Base-by-base conservation (phyloP, 495 filamentous ascomycete species). In the Neurospora tetrasperma region DNA sequence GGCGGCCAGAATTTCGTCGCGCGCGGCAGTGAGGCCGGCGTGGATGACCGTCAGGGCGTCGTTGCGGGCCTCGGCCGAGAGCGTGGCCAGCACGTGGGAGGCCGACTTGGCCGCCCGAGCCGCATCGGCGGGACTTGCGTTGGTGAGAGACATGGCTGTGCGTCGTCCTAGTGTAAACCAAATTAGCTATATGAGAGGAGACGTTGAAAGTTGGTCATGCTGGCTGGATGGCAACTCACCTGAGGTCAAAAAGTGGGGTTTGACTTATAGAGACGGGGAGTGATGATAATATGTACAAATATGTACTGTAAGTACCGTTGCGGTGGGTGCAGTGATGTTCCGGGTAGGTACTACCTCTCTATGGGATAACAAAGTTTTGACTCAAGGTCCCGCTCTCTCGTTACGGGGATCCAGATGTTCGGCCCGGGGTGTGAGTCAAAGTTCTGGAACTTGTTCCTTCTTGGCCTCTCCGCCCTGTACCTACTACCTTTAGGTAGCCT, bases 21-120 rank as follows among this genome's bases (percentile, higher is more conserved):
- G 90, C 42, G 92, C 89, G 14, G 83, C 82, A 10, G 85, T 79
- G 40, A 99, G 86, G 5, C 90, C 92, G 69, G 85, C 77, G 81
- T 98, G 90, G 72, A 99, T 91, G 5, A 89, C 89, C 31, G 90
- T 94, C 72, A 99, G 82, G 23, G 96, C 96, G 69, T 91, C 88
- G 83, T 97, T 96, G 73, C 96, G 91, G 9, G 88, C 88, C 31
- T 81, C 78, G 27, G 86, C 84, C 0, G 90, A 83, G 20, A 94
- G 85, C 0, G 87, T 90, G 23, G 92, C 91, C 20, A 94, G 84
- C 70, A 84, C 83, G 77, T 90, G 89, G 39, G 91, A 93, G 23
- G 92, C 90, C 54, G 87, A 81, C 69, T 92, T 93, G 74, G 91
- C 92, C 70, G 88, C 84, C 77, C 84, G 84, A 40, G 91, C 92